Percentiles rank a stretch among this genome's conserved stretches.
These are phyloP conservation scores for Fraxinus cuspidata DNA, from an alignment of 257 asterid genomes.

Conservation along the genomic window DNA sequence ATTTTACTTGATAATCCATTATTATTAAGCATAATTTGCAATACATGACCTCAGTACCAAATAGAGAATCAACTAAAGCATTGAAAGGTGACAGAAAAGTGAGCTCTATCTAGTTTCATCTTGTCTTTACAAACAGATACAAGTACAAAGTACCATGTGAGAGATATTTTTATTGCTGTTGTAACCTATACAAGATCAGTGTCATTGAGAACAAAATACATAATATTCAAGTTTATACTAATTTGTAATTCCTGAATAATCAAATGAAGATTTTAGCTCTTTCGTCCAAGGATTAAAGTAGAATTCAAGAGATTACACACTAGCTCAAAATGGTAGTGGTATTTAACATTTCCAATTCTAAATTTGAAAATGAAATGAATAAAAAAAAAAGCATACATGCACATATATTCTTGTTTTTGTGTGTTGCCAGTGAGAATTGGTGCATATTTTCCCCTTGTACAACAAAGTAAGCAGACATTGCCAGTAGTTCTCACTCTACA, in stretches of 20 bases:
- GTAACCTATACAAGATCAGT: neutral
- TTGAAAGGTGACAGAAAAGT: neutral
- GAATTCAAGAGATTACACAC: neutral
- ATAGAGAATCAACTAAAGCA: neutral
- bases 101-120: conserved; percentile 6
- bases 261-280: neutral
- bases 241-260: neutral
- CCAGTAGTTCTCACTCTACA: neutral
- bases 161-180: neutral
- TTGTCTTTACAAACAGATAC: neutral
- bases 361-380: neutral
- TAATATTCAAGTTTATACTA: neutral
- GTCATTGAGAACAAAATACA: neutral
- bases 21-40: neutral
- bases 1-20: conserved; percentile 5
- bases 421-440: neutral
- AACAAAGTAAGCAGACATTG: neutral
- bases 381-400: neutral
- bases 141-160: neutral
- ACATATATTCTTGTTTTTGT: neutral
- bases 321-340: neutral
- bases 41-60: neutral
- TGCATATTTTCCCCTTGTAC: neutral
- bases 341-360: neutral
- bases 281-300: neutral